Conservation (phyloP, 768 basidiomycete species). For the Lepiota brunneoincarnata region DNA sequence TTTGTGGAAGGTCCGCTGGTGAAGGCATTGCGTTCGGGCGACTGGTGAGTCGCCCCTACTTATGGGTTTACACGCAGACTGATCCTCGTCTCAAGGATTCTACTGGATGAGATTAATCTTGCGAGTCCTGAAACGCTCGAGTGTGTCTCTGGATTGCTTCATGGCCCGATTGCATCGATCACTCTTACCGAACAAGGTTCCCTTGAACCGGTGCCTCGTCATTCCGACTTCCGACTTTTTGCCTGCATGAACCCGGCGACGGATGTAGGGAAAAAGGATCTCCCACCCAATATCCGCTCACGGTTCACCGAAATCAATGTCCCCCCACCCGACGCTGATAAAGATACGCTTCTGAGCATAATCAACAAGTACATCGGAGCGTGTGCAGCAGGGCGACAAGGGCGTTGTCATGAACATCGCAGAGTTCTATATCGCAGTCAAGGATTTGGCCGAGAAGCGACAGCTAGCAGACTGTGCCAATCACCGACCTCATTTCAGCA, state of each 20-base stretch:
- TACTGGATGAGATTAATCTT: conserved; percentile 95
- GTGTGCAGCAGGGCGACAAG: conserved; percentile 79
- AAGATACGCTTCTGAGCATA: conserved; percentile 84
- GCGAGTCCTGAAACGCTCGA: conserved; percentile 94
- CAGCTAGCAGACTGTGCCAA: conserved; percentile 93
- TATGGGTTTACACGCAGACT: conserved; percentile 2
- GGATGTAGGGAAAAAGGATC: conserved; percentile 96
- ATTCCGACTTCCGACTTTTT: conserved; percentile 94
- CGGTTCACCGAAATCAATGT: conserved; percentile 97
- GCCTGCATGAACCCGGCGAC: conserved; percentile 99
- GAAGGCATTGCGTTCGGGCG: conserved; percentile 80
- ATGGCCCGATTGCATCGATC: conserved; percentile 83
- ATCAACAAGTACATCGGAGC: conserved; percentile 87
- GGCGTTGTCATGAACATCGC: conserved; percentile 86
- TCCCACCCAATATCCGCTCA: conserved; percentile 85
- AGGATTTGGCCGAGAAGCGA: conserved; percentile 67
- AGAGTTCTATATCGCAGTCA: conserved; percentile 85
- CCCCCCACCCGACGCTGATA: conserved; percentile 89
- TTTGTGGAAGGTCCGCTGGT: conserved; percentile 97
- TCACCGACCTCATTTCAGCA: conserved; percentile 91
- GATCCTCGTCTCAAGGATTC: conserved; percentile 53
- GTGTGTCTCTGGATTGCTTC: conserved; percentile 84
- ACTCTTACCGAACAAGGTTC: conserved; percentile 93
- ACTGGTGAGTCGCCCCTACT: conserved; percentile 66
- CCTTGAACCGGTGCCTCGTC: conserved; percentile 84